These are phyloP conservation scores for Penicillium sp. DNA, from an alignment of 2,329 filamentous ascomycete species.

Conservation along the genomic window DNA sequence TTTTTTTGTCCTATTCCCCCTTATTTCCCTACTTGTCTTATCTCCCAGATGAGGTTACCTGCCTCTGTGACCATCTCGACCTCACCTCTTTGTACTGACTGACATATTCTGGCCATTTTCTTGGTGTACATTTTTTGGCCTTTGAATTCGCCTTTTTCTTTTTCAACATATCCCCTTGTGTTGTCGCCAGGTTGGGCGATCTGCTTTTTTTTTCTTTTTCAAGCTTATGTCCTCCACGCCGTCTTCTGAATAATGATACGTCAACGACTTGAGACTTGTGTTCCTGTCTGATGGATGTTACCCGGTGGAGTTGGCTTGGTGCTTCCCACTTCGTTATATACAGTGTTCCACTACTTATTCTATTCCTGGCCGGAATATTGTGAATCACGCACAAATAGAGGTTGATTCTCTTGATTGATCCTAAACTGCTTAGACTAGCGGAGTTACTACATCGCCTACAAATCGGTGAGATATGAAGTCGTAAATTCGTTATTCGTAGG, in stretches of 20 bases:
- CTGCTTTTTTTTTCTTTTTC: conserved; percentile 2
- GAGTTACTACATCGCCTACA: background rate
- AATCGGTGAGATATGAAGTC: background rate
- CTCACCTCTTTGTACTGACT: conserved; percentile 7
- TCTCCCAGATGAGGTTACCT: background rate
- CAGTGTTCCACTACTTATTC: conserved; percentile 12
- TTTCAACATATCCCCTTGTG: conserved; percentile 13
- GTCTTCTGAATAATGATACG: conserved; percentile 21
- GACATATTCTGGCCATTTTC: conserved; percentile 12
- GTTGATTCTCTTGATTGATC: background rate
- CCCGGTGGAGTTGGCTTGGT: conserved; percentile 5
- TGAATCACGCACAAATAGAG: conserved; percentile 2
- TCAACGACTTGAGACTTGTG: conserved; percentile 11
- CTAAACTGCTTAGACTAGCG: background rate
- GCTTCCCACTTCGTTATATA: conserved; percentile 16
- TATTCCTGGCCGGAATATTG: conserved; percentile 3
- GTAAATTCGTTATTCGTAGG: conserved; percentile 10
- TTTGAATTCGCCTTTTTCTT: background rate
- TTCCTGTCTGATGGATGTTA: conserved; percentile 10
- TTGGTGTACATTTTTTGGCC: conserved; percentile 15
- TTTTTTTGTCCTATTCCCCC: background rate
- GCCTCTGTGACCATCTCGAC: background rate
- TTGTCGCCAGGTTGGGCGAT: conserved; percentile 8
- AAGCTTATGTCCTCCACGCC: conserved; percentile 21
- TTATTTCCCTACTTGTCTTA: background rate